Base-by-base conservation (phyloP, 1,284 basidiomycete species). In the Irpex sp. region DNA sequence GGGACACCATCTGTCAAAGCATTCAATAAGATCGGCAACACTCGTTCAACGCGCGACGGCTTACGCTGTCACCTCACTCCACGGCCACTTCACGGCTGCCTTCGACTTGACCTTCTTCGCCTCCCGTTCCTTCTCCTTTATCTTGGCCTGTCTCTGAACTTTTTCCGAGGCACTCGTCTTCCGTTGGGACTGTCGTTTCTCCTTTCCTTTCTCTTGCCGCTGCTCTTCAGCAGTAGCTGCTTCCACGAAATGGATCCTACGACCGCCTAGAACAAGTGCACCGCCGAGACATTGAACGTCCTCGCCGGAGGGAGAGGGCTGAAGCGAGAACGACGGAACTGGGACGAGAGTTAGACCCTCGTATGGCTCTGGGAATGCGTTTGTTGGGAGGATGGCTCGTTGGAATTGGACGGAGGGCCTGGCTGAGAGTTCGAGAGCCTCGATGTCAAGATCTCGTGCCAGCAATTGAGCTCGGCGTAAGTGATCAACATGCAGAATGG, bases 401-500 rank as follows among this genome's bases (percentile, higher is more conserved):
- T 81, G 81, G 61, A 91, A 74, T 31, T 81, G 63, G 40, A 77
- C 72, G 5, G 84, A 88, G 44, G 78, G 83, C 55, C 75, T 73
- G 31, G 74, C 75, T n/a, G 81, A 89, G 56, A 88, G 79, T 69
- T 86, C 88, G 60, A 70, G 57, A 11, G 84, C 78, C 15, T 79
- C 75, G 0, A 84, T 62, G 62, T 78, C 71, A 48, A 91, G 71
- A 54, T 88, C 85, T 34, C 86, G 86, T 0, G 85, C 79, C 26
- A 87, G 75, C 21, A 91, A 79, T 59, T 88, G 87, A 2, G 89
- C 75, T 15, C 81, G 80, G 58, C 84, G 81, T 56, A 85, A 78
- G 69, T 87, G 84, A 69, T 94, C 86, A 13, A 86, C 73, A 65
- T 92, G 84, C 4, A 94, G 77, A 61, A 96, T 86, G 2, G 84